A percentile compares a stretch with the other conserved stretches of the same genome.
These are phyloP conservation scores for Clitopilus passeckerianus DNA, from an alignment of 768 basidiomycete genomes.

Conservation along the genomic window DNA sequence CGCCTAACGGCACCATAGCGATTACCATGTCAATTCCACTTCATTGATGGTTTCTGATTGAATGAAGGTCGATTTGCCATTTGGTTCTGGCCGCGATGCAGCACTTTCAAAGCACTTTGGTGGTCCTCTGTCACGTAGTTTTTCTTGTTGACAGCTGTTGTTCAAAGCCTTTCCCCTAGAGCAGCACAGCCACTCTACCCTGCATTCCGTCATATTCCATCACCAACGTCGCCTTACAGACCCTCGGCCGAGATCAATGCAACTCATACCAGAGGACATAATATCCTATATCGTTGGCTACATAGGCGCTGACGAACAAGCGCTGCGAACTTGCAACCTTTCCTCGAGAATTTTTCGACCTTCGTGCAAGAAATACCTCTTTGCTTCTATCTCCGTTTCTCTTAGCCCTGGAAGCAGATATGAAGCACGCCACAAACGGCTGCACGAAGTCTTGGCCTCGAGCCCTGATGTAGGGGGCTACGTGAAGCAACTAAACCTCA, in stretches of 20 bases:
- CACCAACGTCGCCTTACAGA: background rate
- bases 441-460: background rate
- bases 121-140: too few species aligned
- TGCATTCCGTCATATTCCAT: background rate
- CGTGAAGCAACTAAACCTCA: background rate
- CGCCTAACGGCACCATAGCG: too few species aligned
- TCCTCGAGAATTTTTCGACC: background rate
- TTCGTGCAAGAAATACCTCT: background rate
- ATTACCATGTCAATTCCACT: too few species aligned
- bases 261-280: background rate
- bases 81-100: too few species aligned
- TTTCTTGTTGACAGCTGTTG: background rate
- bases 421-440: background rate
- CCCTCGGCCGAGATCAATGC: background rate
- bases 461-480: background rate
- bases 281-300: background rate
- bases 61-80: too few species aligned
- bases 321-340: background rate
- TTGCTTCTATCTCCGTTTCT: background rate
- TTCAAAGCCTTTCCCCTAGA: background rate
- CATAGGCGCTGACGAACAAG: background rate
- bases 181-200: background rate
- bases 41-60: too few species aligned
- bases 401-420: background rate
- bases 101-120: too few species aligned